These are phyloP conservation scores for Abrus precatorius DNA, from an alignment of 306 rosid genomes.

Conservation along the genomic window DNA sequence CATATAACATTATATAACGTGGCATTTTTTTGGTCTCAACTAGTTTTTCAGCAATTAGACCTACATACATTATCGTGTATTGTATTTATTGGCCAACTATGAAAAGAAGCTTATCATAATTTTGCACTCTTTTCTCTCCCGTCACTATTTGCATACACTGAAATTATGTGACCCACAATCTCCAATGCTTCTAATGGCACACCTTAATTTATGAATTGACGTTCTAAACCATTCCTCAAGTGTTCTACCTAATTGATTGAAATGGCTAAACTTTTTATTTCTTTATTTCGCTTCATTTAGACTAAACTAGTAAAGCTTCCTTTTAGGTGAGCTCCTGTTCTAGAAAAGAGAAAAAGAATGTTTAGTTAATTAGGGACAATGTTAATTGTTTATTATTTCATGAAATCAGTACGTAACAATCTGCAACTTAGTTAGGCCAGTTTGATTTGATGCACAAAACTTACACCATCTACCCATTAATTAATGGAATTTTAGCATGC, in stretches of 20 bases:
- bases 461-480: constrained; percentile 27
- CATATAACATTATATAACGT: too few species aligned
- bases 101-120: background rate
- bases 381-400: constrained; percentile 14
- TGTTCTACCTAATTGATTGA: background rate
- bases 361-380: background rate
- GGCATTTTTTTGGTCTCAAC: background rate
- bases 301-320: constrained; percentile 1
- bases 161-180: constrained; percentile 6
- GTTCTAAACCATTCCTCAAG: background rate
- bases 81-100: background rate
- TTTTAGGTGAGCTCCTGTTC: background rate
- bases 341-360: constrained; percentile 16
- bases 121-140: background rate
- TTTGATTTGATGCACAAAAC: background rate
- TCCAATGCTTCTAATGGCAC: background rate
- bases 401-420: background rate
- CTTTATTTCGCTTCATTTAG: background rate
- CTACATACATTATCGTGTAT: background rate
- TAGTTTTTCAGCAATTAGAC: background rate
- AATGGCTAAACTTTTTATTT: background rate
- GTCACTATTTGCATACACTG: background rate
- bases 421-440: background rate
- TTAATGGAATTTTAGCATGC: background rate
- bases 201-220: background rate